Conservation (phyloP, 1,284 basidiomycete genomes). For the Boletellus sp. region DNA sequence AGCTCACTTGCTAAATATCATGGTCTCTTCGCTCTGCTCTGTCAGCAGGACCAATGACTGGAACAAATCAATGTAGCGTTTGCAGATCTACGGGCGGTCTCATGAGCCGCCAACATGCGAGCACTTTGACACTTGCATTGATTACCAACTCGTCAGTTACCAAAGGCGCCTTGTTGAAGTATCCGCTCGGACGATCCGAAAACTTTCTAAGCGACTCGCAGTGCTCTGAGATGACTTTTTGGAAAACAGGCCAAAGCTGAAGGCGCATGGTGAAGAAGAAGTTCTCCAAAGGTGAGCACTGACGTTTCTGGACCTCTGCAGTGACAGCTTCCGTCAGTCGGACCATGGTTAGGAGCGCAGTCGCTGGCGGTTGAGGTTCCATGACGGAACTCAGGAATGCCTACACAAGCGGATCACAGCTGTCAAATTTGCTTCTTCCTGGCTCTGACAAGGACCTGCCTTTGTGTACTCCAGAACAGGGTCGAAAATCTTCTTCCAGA, state of each 20-base stretch:
- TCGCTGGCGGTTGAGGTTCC: conserved; percentile 67
- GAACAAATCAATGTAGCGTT: conserved; percentile 76
- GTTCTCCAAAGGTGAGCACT: conserved; percentile 73
- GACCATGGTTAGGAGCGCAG: conserved; percentile 84
- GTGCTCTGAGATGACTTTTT: conserved; percentile 83
- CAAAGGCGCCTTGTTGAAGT: conserved; percentile 60
- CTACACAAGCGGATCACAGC: conserved; percentile 36
- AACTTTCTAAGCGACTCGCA: conserved; percentile 78
- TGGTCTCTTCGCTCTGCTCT: conserved; percentile 83
- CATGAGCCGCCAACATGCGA: conserved; percentile 1
- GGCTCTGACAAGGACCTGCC: conserved; percentile 39
- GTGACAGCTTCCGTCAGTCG: conserved; percentile 80
- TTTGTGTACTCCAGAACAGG: conserved; percentile 82
- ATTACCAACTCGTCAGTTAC: conserved; percentile 70
- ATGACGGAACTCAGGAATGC: conserved; percentile 63
- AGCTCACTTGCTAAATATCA: conserved; percentile 88
- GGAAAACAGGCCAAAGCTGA: conserved; percentile 88
- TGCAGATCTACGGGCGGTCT: conserved; percentile 41
- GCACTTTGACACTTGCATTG: conserved; percentile 42
- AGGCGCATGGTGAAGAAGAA: conserved; percentile 79
- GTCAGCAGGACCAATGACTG: conserved; percentile 77
- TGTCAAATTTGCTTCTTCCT: not conserved
- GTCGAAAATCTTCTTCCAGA: conserved; percentile 92
- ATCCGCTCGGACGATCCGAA: conserved; percentile 63
- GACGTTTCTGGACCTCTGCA: conserved; percentile 68